Evolutionary conservation across 75 land plant genomes (phyloP), one percentile per base, ranked within the genome.

Genomic region (Gnetum montanum): DNA sequence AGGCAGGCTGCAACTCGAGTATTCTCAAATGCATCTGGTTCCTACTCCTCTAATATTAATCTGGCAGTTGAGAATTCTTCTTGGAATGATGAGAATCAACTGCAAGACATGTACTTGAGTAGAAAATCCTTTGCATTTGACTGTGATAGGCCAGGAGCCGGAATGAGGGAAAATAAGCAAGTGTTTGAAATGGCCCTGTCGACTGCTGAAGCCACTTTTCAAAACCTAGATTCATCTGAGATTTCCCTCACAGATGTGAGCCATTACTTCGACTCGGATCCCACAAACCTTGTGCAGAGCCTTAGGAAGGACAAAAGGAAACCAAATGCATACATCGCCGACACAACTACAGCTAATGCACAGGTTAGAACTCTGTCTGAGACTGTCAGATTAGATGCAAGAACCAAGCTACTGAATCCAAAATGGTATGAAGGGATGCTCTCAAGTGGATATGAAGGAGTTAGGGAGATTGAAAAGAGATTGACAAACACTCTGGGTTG

Each of bases 391-490:
- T 82, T 95, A 20, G 99, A 95, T 64, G 99, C 99, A 5, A 52
- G 99, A 25, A 95, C 99, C 11, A 95, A 95, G 76, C 56, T 95
- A 60, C 78, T 95, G 54, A 95, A 95, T 73, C 99, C 99, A n/a
- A 95, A 95, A 59, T 95, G 99, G 99, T 95, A 95, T 60, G 99
- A 95, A 64, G 99, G 99, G 33, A 95, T 95, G 99, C 63, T 95
- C 54, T 73, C 83, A 1, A 83, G 74, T 33, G 99, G 99, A 1
- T 95, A 95, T 63, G 99, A 95, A 62, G 99, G 97, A 12, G 99
- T 95, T 22, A 75, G 99, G 28, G 99, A 95, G 73, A 95, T 95
- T 25, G 99, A 95, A 74, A 95, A 95, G 81, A 53, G 99, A 31
- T 75, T 95, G 40, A 95, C 97, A 26, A 95, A 95, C 70, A 95